Conservation (phyloP, 345 rosid species). For the Bruguiera gymnorhiza region DNA sequence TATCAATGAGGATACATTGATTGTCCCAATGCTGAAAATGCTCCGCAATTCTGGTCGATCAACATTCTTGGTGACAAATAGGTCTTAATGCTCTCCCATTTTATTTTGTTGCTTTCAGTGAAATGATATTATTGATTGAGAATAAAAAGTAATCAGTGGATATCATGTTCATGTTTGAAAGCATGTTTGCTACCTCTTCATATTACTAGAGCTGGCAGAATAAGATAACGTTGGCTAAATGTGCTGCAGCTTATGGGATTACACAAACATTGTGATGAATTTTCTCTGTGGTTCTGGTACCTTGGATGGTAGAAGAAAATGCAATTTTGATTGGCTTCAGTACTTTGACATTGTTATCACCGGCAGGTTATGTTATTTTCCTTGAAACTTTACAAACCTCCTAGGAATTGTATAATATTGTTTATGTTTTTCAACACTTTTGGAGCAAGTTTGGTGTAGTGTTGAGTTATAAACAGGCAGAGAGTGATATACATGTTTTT, state of each 20-base stretch:
- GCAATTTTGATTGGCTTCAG: constrained; percentile 86
- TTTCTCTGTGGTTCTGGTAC: constrained; percentile 67
- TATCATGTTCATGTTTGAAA: background rate
- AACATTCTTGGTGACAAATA: constrained; percentile 97
- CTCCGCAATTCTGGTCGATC: constrained; percentile 87
- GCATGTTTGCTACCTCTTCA: background rate
- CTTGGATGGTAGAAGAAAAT: constrained; percentile 31
- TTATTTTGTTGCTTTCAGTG: background rate
- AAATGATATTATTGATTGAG: background rate
- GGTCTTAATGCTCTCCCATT: constrained; percentile 35
- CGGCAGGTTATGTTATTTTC: constrained; percentile 60
- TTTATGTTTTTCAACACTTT: background rate
- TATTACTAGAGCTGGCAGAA: background rate
- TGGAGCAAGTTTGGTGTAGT: background rate
- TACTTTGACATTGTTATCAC: constrained; percentile 91
- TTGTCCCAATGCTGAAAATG: constrained; percentile 88
- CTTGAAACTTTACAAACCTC: constrained; percentile 1
- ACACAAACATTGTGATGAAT: constrained; percentile 92
- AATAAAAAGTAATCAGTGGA: background rate
- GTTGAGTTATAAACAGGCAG: too few relatives aligned
- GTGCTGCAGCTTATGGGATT: constrained; percentile 94
- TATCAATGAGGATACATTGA: constrained; percentile 70
- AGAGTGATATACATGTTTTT: too few relatives aligned
- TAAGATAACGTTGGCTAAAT: constrained; percentile 6
- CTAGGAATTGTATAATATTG: background rate